These are phyloP conservation scores for Larix kaempferi DNA, from an alignment of 75 land plant species.

Conservation along the genomic window DNA sequence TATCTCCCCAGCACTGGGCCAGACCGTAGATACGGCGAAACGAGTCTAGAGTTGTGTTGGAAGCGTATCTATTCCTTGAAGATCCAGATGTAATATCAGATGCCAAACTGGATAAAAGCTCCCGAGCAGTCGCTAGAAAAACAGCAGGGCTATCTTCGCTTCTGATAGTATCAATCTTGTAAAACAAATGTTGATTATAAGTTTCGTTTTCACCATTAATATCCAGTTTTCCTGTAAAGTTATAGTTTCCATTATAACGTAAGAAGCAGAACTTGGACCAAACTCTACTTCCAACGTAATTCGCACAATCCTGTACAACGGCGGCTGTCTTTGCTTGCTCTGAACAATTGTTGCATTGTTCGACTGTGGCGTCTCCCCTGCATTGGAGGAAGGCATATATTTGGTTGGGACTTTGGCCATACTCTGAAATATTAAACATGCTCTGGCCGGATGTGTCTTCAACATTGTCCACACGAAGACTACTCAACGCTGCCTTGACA, in stretches of 20 bases:
- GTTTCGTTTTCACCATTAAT: background rate
- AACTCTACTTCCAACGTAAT: background rate
- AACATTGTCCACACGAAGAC: no score
- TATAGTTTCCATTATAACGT: background rate
- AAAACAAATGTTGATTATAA: background rate
- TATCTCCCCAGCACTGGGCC: background rate
- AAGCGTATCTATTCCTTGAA: background rate
- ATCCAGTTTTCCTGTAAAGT: background rate
- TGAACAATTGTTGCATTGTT: no score
- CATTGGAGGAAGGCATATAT: no score
- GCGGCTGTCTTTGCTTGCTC: background rate
- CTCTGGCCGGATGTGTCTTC: no score
- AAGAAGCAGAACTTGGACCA: background rate
- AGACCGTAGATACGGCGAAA: background rate
- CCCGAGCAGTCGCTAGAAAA: background rate
- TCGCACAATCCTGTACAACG: background rate
- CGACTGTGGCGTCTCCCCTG: no score
- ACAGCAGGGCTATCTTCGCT: background rate
- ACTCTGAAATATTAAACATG: no score
- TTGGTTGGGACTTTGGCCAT: no score
- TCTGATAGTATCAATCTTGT: no score
- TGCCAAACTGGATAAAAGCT: background rate
- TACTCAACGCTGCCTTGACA: no score
- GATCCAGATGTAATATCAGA: no score
- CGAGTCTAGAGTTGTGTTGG: background rate